These are phyloP conservation scores for Podila horticola DNA, from an alignment of 192 early-diverging fungal species.

Conservation along the genomic window DNA sequence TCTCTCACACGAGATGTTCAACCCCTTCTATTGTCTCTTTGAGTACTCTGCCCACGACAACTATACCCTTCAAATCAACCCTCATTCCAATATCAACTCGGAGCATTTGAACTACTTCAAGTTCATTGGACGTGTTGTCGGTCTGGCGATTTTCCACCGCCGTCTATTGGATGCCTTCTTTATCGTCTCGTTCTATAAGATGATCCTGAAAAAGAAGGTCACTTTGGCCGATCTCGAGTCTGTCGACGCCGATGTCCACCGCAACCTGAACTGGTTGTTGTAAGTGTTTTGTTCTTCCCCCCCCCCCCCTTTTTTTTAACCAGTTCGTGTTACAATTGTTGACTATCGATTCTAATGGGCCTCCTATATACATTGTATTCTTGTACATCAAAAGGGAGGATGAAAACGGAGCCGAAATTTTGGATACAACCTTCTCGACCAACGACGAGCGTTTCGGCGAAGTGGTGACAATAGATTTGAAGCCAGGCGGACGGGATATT, in stretches of 20 bases:
- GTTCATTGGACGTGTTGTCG: slow-evolving; percentile 97
- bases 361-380: neutral
- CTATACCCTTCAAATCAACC: slow-evolving; percentile 98
- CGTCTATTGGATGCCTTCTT: slow-evolving; percentile 97
- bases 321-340: neutral
- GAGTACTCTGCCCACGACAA: slow-evolving; percentile 98
- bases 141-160: slow-evolving; percentile 96
- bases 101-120: slow-evolving; percentile 98
- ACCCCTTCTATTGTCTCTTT: slow-evolving; percentile 95
- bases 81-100: slow-evolving; percentile 92
- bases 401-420: slow-evolving; percentile 80
- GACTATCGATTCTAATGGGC: no score
- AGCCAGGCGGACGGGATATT: slow-evolving; percentile 86
- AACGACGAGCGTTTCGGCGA: slow-evolving; percentile 96
- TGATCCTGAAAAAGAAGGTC: slow-evolving; percentile 91
- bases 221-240: slow-evolving; percentile 91
- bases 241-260: slow-evolving; percentile 92
- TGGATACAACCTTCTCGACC: slow-evolving; percentile 90
- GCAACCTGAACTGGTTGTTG: slow-evolving; percentile 93
- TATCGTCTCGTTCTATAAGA: slow-evolving; percentile 95
- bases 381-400: slow-evolving; percentile 70
- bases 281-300: slow-evolving; percentile 56
- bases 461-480: slow-evolving; percentile 87
- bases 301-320: neutral
- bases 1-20: slow-evolving; percentile 98